Evolutionary conservation across 306 rosid genomes (phyloP), one percentile per base, ranked within the genome.

Genomic region (Argentina anserina): DNA sequence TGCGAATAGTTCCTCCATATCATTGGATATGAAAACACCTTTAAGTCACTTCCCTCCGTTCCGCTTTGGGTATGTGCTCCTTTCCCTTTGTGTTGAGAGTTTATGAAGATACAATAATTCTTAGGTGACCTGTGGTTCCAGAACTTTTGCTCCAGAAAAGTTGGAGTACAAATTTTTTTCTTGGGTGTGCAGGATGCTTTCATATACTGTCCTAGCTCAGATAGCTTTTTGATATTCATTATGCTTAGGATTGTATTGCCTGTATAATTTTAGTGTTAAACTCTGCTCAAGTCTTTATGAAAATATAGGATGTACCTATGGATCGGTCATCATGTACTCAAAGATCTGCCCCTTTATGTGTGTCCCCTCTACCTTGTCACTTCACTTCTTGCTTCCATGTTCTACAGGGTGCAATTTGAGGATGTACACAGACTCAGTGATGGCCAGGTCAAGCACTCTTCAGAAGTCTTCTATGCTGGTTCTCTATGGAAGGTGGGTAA

Each of bases 371-470:
- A 69, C 9, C 36, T 39, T 77, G 59, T 65, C 65, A 34, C 21
- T 20, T 75, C 36, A 5, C 8, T 21, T 73, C 39, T 39, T 13
- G 13, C 67, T 72, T 69, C 47, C 71, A 75, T 83, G 49, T 73
- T 86, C 84, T 75, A 64, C 87, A 91, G 99, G 55, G 99, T 91
- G 68, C 90, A 92, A 81, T 94, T 94, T 73, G 99, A 89, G 85
- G 97, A 91, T 69, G 99, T 94, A 87, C 96, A 91, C 76, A 88
- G 99, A 86, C 99, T 94, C 69, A 87, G 87, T 77, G 99, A 94
- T 83, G 99, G 97, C 41, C 99, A 91, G 84, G 97, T 91, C 84
- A 94, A 94, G 86, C 97, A 94, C 76, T 94, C 99, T 42, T 78
- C 97, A 6, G 99, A 94, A 76, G 86, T 88, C 65, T 94, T 86